phyloP scores from a whole-genome alignment of 441 rosid genomes.

The Metrosideros polymorpha region DNA sequence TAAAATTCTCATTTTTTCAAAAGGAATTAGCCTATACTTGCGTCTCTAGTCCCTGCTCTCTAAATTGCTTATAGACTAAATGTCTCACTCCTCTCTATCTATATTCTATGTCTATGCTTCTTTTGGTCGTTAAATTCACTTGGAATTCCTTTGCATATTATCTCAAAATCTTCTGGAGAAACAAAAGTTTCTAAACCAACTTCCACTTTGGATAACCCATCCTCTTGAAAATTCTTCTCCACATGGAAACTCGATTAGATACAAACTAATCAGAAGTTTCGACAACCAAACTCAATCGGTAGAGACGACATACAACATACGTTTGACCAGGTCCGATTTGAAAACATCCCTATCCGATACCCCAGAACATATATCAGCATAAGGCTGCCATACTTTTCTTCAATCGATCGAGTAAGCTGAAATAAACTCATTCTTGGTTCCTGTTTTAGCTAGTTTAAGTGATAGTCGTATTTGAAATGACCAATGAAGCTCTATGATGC shows the following conservation, averaged over 20 bases:
- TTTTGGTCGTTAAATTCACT: background rate
- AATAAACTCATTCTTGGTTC: background rate
- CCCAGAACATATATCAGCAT: background rate
- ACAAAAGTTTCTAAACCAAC: background rate
- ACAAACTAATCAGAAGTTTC: background rate
- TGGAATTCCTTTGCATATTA: background rate
- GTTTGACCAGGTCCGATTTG: background rate
- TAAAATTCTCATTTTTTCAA: background rate
- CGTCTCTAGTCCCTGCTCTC: background rate
- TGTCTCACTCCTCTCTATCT: background rate
- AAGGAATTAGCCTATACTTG: background rate
- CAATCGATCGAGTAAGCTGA: background rate
- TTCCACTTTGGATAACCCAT: background rate
- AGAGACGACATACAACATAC: accelerated
- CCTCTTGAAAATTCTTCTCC: background rate
- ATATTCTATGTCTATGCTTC: background rate
- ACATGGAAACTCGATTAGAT: background rate
- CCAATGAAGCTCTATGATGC: background rate
- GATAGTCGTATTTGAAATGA: background rate
- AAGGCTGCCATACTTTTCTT: background rate
- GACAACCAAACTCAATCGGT: background rate
- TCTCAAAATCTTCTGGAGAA: background rate
- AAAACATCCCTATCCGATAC: background rate
- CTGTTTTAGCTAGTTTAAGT: background rate
- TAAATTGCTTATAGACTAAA: background rate